Percentiles rank a stretch among this genome's conserved stretches.
phyloP scores from a whole-genome alignment of 176 grass and related monocot species.

The Triticum urartu region DNA sequence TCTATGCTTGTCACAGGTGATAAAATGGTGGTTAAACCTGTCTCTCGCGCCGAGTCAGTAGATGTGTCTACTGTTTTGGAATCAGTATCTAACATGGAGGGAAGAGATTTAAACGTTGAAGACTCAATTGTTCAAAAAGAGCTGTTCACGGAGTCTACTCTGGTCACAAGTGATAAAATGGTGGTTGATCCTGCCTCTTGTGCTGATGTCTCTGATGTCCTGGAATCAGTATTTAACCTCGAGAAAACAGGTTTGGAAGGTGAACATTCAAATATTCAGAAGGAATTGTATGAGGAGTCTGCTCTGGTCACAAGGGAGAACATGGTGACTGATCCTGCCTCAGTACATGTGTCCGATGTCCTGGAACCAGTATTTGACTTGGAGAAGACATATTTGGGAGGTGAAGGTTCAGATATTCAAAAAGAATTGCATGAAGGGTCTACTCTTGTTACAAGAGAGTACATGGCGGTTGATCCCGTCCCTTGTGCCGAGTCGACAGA shows the following conservation, averaged over 20 bases:
- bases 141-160: slow-evolving; percentile 1
- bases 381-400: slow-evolving; percentile 23
- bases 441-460: slow-evolving; percentile 21
- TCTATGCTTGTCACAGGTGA: slow-evolving; percentile 4
- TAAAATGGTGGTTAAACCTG: neutral
- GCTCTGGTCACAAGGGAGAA: neutral
- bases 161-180: slow-evolving; percentile 10
- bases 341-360: slow-evolving; percentile 1
- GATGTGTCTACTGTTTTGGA: slow-evolving; percentile 32
- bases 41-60: neutral
- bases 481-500: slow-evolving; percentile 27
- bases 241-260: neutral
- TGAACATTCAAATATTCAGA: neutral
- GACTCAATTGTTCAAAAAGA: slow-evolving; percentile 27
- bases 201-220: slow-evolving; percentile 38
- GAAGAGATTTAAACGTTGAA: slow-evolving; percentile 14
- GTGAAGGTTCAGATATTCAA: slow-evolving; percentile 20
- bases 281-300: neutral
- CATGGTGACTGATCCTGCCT: neutral
- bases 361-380: slow-evolving; percentile 2
- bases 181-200: slow-evolving; percentile 30
- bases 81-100: neutral
- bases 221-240: slow-evolving; percentile 11
- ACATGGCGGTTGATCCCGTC: slow-evolving; percentile 22
- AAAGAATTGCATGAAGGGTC: slow-evolving; percentile 34